Evolutionary conservation across 345 rosid species (phyloP).

Genomic region (Rubroshorea leprosula): DNA sequence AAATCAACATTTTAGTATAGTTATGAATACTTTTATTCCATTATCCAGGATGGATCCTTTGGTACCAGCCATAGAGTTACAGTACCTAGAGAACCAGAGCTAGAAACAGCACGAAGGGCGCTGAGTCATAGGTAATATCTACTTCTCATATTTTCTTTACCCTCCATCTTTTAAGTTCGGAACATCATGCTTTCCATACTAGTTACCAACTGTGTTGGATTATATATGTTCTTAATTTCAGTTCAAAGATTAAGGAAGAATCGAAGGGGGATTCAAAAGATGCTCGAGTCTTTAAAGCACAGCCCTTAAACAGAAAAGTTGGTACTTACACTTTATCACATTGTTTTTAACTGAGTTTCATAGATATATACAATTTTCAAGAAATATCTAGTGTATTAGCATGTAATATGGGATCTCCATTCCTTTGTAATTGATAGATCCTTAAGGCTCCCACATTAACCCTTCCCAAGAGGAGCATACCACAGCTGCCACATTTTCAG

Average conservation of each 20-base stretch:
- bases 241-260: conserved; percentile 30
- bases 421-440: conserved; percentile 28
- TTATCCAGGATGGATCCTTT: conserved; percentile 24
- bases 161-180: not conserved
- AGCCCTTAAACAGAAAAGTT: conserved; percentile 43
- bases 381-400: too few relatives aligned
- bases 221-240: conserved; percentile 26
- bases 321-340: too few relatives aligned
- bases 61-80: conserved; percentile 36
- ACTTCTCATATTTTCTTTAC: not conserved
- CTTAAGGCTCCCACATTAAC: conserved; percentile 20
- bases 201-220: not conserved
- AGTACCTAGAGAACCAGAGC: conserved; percentile 48
- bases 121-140: conserved; percentile 33
- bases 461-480: conserved; percentile 25
- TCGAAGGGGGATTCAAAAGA: conserved; percentile 24
- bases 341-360: too few relatives aligned
- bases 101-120: conserved; percentile 58
- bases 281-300: conserved; percentile 29
- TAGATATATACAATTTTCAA: too few relatives aligned
- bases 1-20: too few relatives aligned
- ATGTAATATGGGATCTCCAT: not conserved
- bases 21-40: conserved; percentile 9
- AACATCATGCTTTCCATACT: too few relatives aligned
- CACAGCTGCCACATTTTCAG: conserved; percentile 26